Conservation (phyloP, 169 alveolate genomes). For the Plasmodium adleri region DNA sequence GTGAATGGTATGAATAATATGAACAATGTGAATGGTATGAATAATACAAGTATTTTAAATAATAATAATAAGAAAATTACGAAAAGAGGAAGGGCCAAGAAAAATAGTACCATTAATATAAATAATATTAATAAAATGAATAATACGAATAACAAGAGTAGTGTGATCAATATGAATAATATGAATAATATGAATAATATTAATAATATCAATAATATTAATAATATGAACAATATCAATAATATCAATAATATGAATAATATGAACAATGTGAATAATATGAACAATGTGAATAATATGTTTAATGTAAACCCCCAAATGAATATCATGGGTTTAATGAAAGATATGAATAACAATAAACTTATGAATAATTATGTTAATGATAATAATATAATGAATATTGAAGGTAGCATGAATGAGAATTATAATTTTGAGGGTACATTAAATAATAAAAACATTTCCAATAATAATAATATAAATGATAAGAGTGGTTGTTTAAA, state of each 20-base stretch:
- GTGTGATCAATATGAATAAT: not conserved
- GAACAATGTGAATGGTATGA: too few relatives aligned
- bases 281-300: not conserved
- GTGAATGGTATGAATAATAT: too few relatives aligned
- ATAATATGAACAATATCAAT: not conserved
- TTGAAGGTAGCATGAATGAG: not conserved
- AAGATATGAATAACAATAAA: not conserved
- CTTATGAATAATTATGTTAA: conserved; percentile 1
- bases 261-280: not conserved
- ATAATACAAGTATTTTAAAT: too few relatives aligned
- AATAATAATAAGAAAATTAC: too few relatives aligned
- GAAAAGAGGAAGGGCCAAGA: too few relatives aligned
- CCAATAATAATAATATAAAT: conserved; percentile 3
- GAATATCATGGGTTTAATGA: too few relatives aligned
- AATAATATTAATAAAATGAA: not conserved
- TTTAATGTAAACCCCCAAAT: too few relatives aligned
- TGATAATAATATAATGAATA: conserved; percentile 6
- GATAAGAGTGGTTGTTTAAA: too few relatives aligned
- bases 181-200: not conserved
- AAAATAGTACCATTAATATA: not conserved
- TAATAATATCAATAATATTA: not conserved
- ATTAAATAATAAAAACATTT: not conserved
- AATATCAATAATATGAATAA: not conserved
- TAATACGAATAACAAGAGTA: not conserved
- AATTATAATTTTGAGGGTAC: not conserved